Conservation (phyloP, 2,329 filamentous ascomycete genomes). For the Didymella sp. region DNA sequence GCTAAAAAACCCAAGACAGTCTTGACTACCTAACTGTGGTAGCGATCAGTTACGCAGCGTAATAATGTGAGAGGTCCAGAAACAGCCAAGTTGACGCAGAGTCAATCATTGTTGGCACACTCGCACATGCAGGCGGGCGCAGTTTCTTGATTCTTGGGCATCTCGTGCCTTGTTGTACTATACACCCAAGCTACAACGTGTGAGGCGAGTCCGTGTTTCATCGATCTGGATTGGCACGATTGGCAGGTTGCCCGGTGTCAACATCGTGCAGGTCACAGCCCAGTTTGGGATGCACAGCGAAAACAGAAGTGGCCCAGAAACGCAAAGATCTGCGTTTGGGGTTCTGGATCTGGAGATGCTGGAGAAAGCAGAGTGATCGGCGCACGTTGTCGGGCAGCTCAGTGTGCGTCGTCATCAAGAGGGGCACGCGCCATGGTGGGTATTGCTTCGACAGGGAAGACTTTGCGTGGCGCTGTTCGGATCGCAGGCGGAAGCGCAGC, state of each 20-base stretch:
- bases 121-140: conserved; percentile 5
- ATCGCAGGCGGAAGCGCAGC: conserved; percentile 19
- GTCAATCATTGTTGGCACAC: conserved; percentile 3
- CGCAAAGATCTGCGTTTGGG: conserved; percentile 16
- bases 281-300: conserved; percentile 5
- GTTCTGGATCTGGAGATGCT: conserved; percentile 23
- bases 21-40: neutral
- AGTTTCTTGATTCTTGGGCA: conserved; percentile 13
- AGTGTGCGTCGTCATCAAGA: conserved; percentile 19
- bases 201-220: conserved; percentile 12
- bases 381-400: conserved; percentile 11
- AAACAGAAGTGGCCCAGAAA: conserved; percentile 4
- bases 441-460: conserved; percentile 18
- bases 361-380: conserved; percentile 10
- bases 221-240: conserved; percentile 5
- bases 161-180: conserved; percentile 2
- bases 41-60: neutral
- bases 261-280: conserved; percentile 7
- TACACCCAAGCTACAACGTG: conserved; percentile 1
- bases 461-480: conserved; percentile 20
- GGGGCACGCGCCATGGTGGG: conserved; percentile 14
- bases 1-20: conserved; percentile 1
- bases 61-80: neutral
- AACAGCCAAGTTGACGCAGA: conserved; percentile 8
- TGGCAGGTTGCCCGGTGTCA: conserved; percentile 19